Evolutionary conservation across 129 eudicot genomes (phyloP), one percentile per base, ranked within the genome.

Genomic region (Lactuca saligna): DNA sequence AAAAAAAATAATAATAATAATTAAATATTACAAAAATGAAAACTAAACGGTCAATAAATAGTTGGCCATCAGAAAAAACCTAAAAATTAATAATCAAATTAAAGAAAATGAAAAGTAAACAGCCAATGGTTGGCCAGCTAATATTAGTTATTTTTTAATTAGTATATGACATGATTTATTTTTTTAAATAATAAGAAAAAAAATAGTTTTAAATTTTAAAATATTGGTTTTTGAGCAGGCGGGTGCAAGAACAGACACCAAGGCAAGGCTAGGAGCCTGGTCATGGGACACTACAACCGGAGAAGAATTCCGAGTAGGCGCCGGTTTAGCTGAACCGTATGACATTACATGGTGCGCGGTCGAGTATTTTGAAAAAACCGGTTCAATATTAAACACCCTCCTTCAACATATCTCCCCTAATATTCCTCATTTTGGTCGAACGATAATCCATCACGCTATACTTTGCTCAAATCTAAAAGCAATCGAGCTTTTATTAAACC

Each of bases 241-340:
- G 41, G 88, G 84, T 39, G 89, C 81, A 20, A 85, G 84, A 80
- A 85, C 84, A 8, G 97, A 85, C 68, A 65, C 65, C 17, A 83
- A 82, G 74, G 97, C 82, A 51, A 82, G 84, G 32, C 77, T 91
- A 38, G 97, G 97, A 64, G 96, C 97, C 61, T 91, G 97, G 97
- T 82, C 88, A 60, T 91, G 97, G 96, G 97, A 91, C 75, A 60
- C 54, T 46, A 75, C 70, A 37, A 79, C 88, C 4, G 96, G 97
- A 35, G 97, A 91, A 69, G 97, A 91, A 59, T 76, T 86, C 38
- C 86, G 97, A 15, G 97, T 91, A 6, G 97, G 97, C 16, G 97
- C 97, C 2, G 97, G 97, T 3, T 72, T 91, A 55, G 97, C 96
- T 29, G 97, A 91, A 53, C 94, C 96, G 16, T 91, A 83, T 48